phyloP scores from a whole-genome alignment of 441 rosid genomes.

The Flueggea neowawraea region DNA sequence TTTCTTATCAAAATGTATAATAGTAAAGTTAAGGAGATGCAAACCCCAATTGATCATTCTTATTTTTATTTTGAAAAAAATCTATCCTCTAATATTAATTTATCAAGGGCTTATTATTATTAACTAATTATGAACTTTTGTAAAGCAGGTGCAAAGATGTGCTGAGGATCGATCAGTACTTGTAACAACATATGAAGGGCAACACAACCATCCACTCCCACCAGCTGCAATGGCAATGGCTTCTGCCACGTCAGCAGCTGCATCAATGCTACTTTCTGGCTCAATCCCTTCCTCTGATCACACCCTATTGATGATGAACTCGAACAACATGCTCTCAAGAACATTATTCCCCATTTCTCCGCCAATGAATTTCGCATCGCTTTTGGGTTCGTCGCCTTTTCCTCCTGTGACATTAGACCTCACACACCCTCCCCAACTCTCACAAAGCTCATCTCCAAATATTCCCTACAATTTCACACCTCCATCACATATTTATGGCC shows the following conservation, averaged over 20 bases:
- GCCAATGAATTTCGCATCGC: conserved; percentile 39
- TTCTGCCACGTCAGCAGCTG: conserved; percentile 69
- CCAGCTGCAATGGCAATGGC: conserved; percentile 85
- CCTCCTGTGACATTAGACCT: conserved; percentile 63
- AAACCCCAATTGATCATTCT: too few species aligned
- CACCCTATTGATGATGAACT: conserved; percentile 49
- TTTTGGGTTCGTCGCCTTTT: conserved; percentile 62
- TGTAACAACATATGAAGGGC: conserved; percentile 80
- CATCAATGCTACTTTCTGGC: conserved; percentile 66
- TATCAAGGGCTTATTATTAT: too few species aligned
- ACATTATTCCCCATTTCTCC: conserved; percentile 54
- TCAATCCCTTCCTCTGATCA: conserved; percentile 67
- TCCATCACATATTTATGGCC: too few species aligned
- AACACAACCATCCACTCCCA: conserved; percentile 83
- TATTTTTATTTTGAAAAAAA: too few species aligned
- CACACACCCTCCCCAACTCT: conserved; percentile 40
- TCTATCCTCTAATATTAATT: too few species aligned
- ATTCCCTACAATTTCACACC: conserved; percentile 22
- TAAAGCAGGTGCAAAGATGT: conserved; percentile 77
- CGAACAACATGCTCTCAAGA: conserved; percentile 52
- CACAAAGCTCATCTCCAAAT: conserved; percentile 28
- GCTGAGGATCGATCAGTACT: conserved; percentile 69
- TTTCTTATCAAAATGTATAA: too few species aligned
- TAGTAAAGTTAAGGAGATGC: too few species aligned
- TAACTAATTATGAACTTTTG: neutral